Conservation (phyloP, 176 grass and related monocot genomes). For the Olyra latifolia region DNA sequence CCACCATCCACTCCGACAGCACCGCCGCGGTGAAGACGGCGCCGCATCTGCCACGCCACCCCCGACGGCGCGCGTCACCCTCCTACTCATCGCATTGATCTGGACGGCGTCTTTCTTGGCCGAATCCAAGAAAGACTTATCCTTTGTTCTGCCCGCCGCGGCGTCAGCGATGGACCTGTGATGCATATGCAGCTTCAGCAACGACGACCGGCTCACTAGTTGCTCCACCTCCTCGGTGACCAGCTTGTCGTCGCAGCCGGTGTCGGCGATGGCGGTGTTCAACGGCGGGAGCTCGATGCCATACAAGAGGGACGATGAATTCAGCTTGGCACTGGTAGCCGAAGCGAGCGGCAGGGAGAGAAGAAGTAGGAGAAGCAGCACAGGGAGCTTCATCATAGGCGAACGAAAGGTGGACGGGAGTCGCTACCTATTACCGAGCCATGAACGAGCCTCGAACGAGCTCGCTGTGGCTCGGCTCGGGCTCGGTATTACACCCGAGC, state of each 20-base stretch:
- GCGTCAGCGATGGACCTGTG: conserved; percentile 30
- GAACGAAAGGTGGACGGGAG: not conserved
- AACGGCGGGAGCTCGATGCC: conserved; percentile 69
- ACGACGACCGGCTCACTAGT: not conserved
- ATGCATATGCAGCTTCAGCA: conserved; percentile 69
- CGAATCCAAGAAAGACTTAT: conserved; percentile 46
- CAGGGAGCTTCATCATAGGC: not conserved
- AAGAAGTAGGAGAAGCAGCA: conserved; percentile 13
- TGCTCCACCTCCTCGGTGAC: conserved; percentile 14
- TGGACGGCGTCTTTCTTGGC: conserved; percentile 51
- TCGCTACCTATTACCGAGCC: too few species aligned
- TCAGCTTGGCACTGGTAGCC: not conserved
- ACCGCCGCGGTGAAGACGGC: conserved; percentile 26
- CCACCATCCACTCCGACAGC: conserved; percentile 62
- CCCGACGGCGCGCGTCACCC: conserved; percentile 1
- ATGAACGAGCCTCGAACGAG: too few species aligned
- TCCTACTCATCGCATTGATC: conserved; percentile 54
- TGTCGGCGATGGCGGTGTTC: conserved; percentile 48
- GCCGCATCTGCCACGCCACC: not conserved
- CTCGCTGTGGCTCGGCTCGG: too few species aligned
- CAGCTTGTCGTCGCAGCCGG: conserved; percentile 51
- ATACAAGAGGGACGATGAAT: conserved; percentile 37
- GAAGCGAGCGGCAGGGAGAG: conserved; percentile 3
- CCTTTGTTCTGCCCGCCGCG: conserved; percentile 36
- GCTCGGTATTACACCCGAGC: too few species aligned